These are phyloP conservation scores for Capsicum chinense DNA, from an alignment of 257 asterid species.

Conservation along the genomic window DNA sequence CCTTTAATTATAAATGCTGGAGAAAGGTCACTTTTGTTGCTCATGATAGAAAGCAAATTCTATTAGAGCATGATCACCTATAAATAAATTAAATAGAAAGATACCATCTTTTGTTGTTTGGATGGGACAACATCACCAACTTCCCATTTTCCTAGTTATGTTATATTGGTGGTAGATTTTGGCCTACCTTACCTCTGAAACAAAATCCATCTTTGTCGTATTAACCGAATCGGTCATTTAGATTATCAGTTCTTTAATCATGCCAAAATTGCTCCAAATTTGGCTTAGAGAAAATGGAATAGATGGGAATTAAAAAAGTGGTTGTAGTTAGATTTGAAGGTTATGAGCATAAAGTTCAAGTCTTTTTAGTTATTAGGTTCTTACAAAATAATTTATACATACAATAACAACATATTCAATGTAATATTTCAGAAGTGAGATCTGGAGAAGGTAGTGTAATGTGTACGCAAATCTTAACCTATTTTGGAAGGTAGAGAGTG, in stretches of 20 bases:
- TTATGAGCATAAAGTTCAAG: neutral
- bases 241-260: neutral
- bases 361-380: neutral
- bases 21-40: neutral
- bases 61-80: neutral
- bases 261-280: neutral
- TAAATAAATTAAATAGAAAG: neutral
- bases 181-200: neutral
- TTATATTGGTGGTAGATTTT: neutral
- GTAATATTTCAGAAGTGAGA: neutral
- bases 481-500: neutral
- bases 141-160: slow-evolving; percentile 23
- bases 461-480: neutral
- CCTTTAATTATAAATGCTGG: neutral
- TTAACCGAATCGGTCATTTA: slow-evolving; percentile 20
- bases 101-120: neutral
- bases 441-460: neutral
- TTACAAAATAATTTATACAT: neutral
- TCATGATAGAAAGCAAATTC: slow-evolving; percentile 8
- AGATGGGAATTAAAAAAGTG: neutral
- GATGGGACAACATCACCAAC: slow-evolving; percentile 19
- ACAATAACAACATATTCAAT: neutral
- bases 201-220: neutral
- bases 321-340: neutral
- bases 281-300: neutral